These are phyloP conservation scores for Fusarium vanettenii DNA, from an alignment of 2,329 filamentous ascomycete species.

Conservation along the genomic window DNA sequence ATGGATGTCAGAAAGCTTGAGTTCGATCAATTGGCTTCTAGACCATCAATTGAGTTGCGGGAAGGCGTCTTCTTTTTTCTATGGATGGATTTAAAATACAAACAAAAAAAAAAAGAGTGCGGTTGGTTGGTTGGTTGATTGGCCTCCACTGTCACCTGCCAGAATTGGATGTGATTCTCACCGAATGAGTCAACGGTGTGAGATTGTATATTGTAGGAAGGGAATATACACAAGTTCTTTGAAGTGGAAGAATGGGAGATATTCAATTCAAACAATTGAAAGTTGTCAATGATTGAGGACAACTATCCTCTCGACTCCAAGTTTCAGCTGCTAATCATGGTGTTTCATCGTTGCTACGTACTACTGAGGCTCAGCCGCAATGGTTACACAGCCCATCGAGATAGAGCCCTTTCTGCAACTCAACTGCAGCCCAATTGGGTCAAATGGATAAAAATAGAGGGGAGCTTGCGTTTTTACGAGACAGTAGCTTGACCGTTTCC, in stretches of 20 bases:
- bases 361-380: neutral
- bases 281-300: neutral
- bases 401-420: neutral
- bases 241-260: neutral
- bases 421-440: neutral
- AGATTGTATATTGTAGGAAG: neutral
- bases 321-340: neutral
- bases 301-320: neutral
- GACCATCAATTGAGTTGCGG: neutral
- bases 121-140: neutral
- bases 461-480: neutral
- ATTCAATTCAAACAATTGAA: neutral
- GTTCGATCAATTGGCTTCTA: neutral
- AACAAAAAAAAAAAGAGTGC: neutral
- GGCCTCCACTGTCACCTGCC: constrained; percentile 18
- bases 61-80: neutral
- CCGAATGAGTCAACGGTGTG: constrained; percentile 33
- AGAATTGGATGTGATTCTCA: constrained; percentile 20
- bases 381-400: neutral
- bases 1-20: neutral
- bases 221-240: neutral
- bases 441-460: neutral
- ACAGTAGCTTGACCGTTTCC: neutral
- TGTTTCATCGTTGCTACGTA: neutral
- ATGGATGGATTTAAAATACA: neutral